Conservation (phyloP, 106 monocot genomes). For the Xerophyta viscosa region DNA sequence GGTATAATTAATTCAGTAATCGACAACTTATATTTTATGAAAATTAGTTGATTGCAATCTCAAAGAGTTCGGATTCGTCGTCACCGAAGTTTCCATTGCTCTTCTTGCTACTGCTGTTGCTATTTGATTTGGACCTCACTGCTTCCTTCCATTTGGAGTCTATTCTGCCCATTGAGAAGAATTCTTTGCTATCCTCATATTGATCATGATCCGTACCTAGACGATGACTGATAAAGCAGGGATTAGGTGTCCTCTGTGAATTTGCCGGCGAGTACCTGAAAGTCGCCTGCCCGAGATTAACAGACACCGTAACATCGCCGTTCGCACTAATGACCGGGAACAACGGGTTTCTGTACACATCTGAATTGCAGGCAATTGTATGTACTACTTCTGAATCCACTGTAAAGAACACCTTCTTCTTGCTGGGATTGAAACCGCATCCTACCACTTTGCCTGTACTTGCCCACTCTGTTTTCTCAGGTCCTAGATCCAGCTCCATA, state of each 20-base stretch:
- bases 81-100: neutral
- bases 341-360: constrained; percentile 44
- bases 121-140: constrained; percentile 5
- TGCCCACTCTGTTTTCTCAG: constrained; percentile 46
- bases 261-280: constrained; percentile 72
- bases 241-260: constrained; percentile 34
- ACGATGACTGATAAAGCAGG: constrained; percentile 44
- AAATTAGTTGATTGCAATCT: too few species aligned
- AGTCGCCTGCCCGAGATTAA: constrained; percentile 62
- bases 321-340: constrained; percentile 52
- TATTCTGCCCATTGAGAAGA: constrained; percentile 53
- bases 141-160: constrained; percentile 18
- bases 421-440: constrained; percentile 61
- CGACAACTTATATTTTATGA: too few species aligned
- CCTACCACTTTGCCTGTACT: constrained; percentile 55
- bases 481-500: constrained; percentile 38
- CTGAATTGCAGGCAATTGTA: constrained; percentile 55
- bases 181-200: constrained; percentile 54
- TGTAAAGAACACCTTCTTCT: constrained; percentile 80
- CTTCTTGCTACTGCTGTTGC: neutral
- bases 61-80: constrained; percentile 68
- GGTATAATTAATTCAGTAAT: too few species aligned
- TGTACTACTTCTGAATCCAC: constrained; percentile 51
- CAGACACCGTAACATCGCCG: constrained; percentile 41
- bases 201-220: too few species aligned